A percentile compares a stretch with the other conserved stretches of the same genome.
Evolutionary conservation across 352 stramenopile species (phyloP).

Genomic region (Globisporangium spinosum): DNA sequence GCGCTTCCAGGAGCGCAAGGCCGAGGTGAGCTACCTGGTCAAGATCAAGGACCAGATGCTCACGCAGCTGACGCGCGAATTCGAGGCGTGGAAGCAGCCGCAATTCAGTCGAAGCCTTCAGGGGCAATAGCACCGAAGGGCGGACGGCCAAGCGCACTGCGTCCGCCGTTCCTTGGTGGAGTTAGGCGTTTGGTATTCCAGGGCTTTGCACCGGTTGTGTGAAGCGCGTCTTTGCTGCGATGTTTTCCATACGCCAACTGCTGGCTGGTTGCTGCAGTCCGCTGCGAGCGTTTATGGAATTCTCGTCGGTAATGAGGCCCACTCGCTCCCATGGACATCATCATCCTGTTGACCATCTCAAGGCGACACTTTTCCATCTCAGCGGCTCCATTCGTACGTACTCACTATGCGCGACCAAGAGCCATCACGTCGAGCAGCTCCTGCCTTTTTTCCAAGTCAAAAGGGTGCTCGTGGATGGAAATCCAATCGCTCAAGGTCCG

Average conservation of each 20-base stretch:
- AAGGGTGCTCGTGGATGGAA: not conserved
- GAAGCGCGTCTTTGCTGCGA: not conserved
- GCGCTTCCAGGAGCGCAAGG: constrained; percentile 47
- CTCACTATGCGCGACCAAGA: too few relatives aligned
- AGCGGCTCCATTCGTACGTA: not conserved
- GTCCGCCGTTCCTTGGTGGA: not conserved
- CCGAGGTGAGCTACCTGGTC: constrained; percentile 45
- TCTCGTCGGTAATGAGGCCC: not conserved
- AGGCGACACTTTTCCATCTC: not conserved
- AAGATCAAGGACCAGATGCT: constrained; percentile 70
- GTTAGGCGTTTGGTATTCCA: not conserved
- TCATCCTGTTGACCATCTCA: not conserved
- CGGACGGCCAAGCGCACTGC: not conserved
- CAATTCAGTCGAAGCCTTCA: not conserved
- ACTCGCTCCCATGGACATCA: not conserved
- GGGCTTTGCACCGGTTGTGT: not conserved
- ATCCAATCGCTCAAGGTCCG: not conserved
- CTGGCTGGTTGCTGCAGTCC: not conserved
- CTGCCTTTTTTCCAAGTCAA: too few relatives aligned
- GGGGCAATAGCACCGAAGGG: not conserved
- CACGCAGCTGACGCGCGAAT: constrained; percentile 44
- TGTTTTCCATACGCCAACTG: not conserved
- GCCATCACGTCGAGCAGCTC: too few relatives aligned
- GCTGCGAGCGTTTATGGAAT: not conserved
- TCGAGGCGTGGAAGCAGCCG: constrained; percentile 40